Evolutionary conservation across 768 basidiomycete genomes (phyloP), one percentile per base, ranked within the genome.

Genomic region (Pulveroboletus sp.): DNA sequence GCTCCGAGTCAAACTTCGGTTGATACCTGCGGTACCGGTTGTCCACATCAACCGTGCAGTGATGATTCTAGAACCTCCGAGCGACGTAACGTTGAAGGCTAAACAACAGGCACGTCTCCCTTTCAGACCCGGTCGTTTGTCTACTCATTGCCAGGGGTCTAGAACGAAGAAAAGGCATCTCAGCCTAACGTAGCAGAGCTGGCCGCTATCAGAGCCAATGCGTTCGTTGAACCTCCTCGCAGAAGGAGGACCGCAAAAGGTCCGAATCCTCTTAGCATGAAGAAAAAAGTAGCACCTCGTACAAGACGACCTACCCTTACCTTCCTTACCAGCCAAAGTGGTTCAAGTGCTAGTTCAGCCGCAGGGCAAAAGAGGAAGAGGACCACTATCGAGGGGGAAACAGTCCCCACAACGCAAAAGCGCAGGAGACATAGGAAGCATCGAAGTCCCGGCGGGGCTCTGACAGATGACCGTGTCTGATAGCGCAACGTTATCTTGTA

Each of bases 1-100:
- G 6, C 81, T 97, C 3, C 83, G 94, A 4, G 69, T 70, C 26
- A 73, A 75, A 49, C 74, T 98, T 40, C 82, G 93, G 14, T 67
- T 64, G 5, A 77, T 96, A 35, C 87, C 93, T 9, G 94, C 83
- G 2, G 83, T 92, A 0, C 96, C 96, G 0, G 79, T 98, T 53
- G 74, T 98, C 35, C 94, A 96, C 66, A 77, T 96, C 53, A 94
- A 92, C 61, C 87, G 89, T 30, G 83, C 90, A 1, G 95, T 98
- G 10, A 84, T 96, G 80, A 82, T 99, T 17, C 77, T 98, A 24
- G 93, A 95, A 66, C 91, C 92, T 7, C 90, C 92, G 0, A 89
- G 87, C 55, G 82, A 89, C 49, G 75, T 75, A 3, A 98, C 93
- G 1, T 62, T 92, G 10, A 64, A 74, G 46, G 76, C 75, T 39